phyloP scores from a whole-genome alignment of 345 rosid genomes.

The Reutealis trisperma region DNA sequence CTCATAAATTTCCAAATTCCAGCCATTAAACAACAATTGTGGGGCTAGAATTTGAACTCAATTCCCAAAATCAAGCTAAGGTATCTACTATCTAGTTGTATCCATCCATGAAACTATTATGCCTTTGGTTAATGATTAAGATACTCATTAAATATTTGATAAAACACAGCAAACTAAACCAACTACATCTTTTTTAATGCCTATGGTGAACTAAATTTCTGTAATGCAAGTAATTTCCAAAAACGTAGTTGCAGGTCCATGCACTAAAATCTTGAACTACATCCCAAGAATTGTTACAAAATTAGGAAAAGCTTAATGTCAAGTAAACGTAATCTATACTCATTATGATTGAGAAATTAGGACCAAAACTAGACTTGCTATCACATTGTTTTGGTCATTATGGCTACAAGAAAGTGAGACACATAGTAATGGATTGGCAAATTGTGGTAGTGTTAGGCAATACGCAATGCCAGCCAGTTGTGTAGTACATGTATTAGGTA shows the following conservation, averaged over 20 bases:
- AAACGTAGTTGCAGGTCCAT: no score
- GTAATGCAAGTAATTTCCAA: neutral
- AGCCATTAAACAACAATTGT: constrained; percentile 5
- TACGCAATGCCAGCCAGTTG: constrained; percentile 10
- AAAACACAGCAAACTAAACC: neutral
- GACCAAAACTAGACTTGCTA: neutral
- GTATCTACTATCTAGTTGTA: neutral
- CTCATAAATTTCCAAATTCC: constrained; percentile 21
- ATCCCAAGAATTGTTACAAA: neutral
- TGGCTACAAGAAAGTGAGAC: neutral
- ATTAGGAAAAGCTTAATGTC: no score
- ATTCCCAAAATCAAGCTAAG: neutral
- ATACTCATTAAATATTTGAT: neutral
- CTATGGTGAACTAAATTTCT: neutral
- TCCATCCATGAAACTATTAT: no score
- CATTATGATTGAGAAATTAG: no score
- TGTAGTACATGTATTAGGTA: neutral
- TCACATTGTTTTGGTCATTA: neutral
- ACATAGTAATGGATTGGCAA: neutral
- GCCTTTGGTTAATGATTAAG: neutral
- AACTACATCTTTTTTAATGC: neutral
- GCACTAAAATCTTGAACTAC: neutral
- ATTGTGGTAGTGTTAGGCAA: neutral
- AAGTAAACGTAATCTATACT: no score
- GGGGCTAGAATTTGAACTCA: constrained; percentile 13